These are phyloP conservation scores for Coemansia sp. DNA, from an alignment of 192 early-diverging fungal species.

Conservation along the genomic window DNA sequence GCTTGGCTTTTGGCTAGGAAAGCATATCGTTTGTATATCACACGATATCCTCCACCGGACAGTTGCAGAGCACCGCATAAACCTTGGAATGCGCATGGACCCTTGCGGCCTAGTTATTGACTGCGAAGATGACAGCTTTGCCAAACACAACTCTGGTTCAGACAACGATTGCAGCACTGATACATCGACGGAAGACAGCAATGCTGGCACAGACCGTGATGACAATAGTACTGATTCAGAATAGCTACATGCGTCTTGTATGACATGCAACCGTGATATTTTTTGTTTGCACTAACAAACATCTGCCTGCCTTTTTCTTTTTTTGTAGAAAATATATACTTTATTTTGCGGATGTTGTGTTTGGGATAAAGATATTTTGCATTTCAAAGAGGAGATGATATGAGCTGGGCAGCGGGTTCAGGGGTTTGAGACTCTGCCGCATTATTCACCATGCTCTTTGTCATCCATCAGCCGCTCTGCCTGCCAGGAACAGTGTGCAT, in stretches of 20 bases:
- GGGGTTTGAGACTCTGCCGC: too few relatives aligned
- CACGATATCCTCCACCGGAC: constrained; percentile 37
- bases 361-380: too few relatives aligned
- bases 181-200: background rate
- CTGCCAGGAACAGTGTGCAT: too few relatives aligned
- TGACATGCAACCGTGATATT: background rate
- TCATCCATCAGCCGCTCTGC: too few relatives aligned
- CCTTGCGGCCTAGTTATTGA: constrained; percentile 22
- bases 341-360: too few relatives aligned
- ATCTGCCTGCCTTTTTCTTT: background rate
- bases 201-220: background rate
- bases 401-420: too few relatives aligned
- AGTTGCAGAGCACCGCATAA: constrained; percentile 34
- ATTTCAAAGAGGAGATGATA: too few relatives aligned
- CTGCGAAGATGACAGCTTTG: constrained; percentile 1
- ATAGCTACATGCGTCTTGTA: background rate
- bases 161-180: background rate
- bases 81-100: constrained; percentile 38
- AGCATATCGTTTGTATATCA: constrained; percentile 43
- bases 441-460: too few relatives aligned
- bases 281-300: too few relatives aligned
- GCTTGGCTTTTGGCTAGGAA: constrained; percentile 60
- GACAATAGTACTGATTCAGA: background rate
- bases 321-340: background rate
- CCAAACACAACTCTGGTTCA: background rate